phyloP scores from a whole-genome alignment of 371 early-diverging fungal genomes.

The Mucor indicus region DNA sequence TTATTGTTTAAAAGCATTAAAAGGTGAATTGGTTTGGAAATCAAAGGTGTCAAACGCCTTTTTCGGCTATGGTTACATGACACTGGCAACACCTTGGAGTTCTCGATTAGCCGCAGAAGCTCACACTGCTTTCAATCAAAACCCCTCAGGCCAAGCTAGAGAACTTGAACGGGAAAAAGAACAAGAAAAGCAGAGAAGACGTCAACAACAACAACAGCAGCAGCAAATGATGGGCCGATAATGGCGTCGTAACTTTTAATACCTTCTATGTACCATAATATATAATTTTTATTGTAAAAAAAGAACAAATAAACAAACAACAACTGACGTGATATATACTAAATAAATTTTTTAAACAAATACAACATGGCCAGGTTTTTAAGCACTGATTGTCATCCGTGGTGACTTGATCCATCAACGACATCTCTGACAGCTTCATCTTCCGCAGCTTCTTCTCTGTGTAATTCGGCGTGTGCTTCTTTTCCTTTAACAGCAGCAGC shows the following conservation, averaged over 20 bases:
- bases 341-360: neutral
- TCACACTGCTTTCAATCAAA: constrained; percentile 16
- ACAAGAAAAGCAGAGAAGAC: too few relatives aligned
- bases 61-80: constrained; percentile 24
- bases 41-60: constrained; percentile 16
- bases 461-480: constrained; percentile 15
- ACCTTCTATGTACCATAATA: neutral
- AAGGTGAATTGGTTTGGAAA: constrained; percentile 26
- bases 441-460: neutral
- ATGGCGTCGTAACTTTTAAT: too few relatives aligned
- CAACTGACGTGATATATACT: neutral
- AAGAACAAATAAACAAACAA: neutral
- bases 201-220: neutral
- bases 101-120: constrained; percentile 32
- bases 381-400: too few relatives aligned
- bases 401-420: too few relatives aligned
- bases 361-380: neutral
- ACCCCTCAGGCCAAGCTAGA: constrained; percentile 7
- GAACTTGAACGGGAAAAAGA: constrained; percentile 3
- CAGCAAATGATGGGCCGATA: too few relatives aligned
- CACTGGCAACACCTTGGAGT: constrained; percentile 36
- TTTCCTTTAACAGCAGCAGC: constrained; percentile 16
- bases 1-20: constrained; percentile 20
- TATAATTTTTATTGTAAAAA: neutral
- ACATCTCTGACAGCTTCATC: constrained; percentile 4